phyloP scores from a whole-genome alignment of 2,329 filamentous ascomycete species.

The Apiospora koreana region DNA sequence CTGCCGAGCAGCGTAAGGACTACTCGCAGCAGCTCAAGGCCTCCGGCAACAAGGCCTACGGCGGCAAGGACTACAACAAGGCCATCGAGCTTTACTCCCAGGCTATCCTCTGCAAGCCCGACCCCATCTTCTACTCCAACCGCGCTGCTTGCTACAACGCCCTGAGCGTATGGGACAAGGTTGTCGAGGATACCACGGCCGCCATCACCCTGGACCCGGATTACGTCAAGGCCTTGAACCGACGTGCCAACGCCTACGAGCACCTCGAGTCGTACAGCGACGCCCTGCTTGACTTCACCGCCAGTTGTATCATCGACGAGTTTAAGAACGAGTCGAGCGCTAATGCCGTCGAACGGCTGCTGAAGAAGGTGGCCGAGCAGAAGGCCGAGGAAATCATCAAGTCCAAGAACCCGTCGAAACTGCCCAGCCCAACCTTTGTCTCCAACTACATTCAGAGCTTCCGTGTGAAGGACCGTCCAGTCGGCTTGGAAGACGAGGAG shows the following conservation, averaged over 20 bases:
- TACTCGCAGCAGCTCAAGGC: constrained; percentile 92
- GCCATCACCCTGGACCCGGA: constrained; percentile 91
- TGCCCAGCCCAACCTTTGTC: constrained; percentile 95
- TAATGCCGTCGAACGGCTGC: constrained; percentile 83
- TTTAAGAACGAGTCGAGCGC: constrained; percentile 92
- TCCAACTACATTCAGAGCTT: constrained; percentile 99
- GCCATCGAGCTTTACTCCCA: constrained; percentile 95
- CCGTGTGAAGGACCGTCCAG: constrained; percentile 77
- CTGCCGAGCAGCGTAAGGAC: constrained; percentile 73
- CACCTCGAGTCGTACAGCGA: constrained; percentile 89
- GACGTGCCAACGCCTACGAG: constrained; percentile 94
- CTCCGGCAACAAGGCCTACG: constrained; percentile 94
- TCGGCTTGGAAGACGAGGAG: constrained; percentile 78
- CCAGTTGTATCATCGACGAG: constrained; percentile 97
- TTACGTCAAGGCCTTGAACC: constrained; percentile 97
- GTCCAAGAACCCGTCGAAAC: constrained; percentile 78
- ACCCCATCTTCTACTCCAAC: constrained; percentile 99
- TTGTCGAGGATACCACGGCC: constrained; percentile 94
- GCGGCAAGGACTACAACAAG: constrained; percentile 87
- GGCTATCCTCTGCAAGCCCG: constrained; percentile 94
- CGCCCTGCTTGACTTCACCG: constrained; percentile 94
- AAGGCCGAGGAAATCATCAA: constrained; percentile 89
- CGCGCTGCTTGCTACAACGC: constrained; percentile 97
- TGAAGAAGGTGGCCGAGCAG: constrained; percentile 95
- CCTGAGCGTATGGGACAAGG: constrained; percentile 89